A percentile compares a stretch with the other conserved stretches of the same genome.
Evolutionary conservation across 768 basidiomycete genomes (phyloP).

Genomic region (Scleroderma citrinum): DNA sequence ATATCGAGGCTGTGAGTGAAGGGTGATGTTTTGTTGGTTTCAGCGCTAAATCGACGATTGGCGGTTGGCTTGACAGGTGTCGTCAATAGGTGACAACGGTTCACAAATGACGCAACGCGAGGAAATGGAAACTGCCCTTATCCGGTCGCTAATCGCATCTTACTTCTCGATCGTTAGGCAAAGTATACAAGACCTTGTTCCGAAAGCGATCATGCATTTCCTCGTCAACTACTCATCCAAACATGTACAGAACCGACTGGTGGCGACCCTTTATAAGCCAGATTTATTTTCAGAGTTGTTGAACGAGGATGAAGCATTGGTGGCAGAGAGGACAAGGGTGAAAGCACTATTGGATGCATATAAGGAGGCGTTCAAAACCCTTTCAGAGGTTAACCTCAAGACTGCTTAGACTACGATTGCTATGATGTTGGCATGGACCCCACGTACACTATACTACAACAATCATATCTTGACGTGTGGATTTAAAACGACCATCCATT

Average conservation of each 20-base stretch:
- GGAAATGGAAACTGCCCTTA: constrained; percentile 95
- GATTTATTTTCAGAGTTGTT: constrained; percentile 86
- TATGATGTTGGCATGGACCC: neutral
- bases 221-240: constrained; percentile 96
- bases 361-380: constrained; percentile 85
- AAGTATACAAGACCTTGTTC: constrained; percentile 93
- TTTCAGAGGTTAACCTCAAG: constrained; percentile 79
- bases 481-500: neutral
- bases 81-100: constrained; percentile 51
- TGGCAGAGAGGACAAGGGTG: constrained; percentile 88
- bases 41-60: constrained; percentile 3
- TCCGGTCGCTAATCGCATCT: constrained; percentile 89
- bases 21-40: neutral
- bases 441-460: neutral
- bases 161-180: constrained; percentile 97
- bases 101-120: constrained; percentile 70
- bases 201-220: constrained; percentile 98
- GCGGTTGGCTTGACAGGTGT: constrained; percentile 33
- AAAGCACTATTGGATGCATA: constrained; percentile 95
- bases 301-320: constrained; percentile 93
- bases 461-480: neutral
- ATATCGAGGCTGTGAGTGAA: constrained; percentile 88
- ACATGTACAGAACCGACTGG: constrained; percentile 93
- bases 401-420: constrained; percentile 32
- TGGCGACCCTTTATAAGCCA: constrained; percentile 92